Base-by-base conservation (phyloP, 1,139 yeast genomes). In the Saccharomyces hybrid region DNA sequence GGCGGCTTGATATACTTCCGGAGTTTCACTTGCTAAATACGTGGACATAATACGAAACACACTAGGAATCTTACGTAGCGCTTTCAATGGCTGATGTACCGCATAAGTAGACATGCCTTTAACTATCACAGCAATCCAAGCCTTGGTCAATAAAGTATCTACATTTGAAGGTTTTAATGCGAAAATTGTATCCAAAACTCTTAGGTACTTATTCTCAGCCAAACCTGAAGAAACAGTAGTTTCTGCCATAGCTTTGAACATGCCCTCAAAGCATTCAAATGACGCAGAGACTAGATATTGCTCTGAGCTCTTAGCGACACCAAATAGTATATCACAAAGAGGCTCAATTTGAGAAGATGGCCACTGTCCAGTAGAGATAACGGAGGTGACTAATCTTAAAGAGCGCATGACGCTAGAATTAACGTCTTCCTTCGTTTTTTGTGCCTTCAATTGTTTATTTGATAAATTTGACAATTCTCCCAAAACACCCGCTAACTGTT, bases 51-150 rank as follows among this genome's bases (percentile, higher is more conserved):
- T 73, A 25, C 79, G 78, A 59, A 89, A 77, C 27, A 87, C 73
- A 19, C 72, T 72, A 2, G 86, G 84, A 19, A 88, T 70, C 60
- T 79, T 81, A 25, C 71, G 64, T 49, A 90, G 67, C 56, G 89
- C 84, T 41, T 75, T 72, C 31, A 75, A 67, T 1, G 90, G 82
- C 58, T 85, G 81, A 58, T 86, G 75, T 16, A 71, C 69, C n/a
- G 91, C 75, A 66, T 83, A 88, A 5, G 91, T 79, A 52, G 83
- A 82, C 59, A 87, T 76, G 49, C 95, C 96, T 66, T 89, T 90
- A 6, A 97, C 95, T 46, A 93, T 80, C 27, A 90, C 96, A 0
- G 97, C 96, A 52, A 90, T 79, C 99, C 99, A 93, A 7, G 97
- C 81, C 16, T 95, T 97, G 14, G 95, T 89, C 62, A 93, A 78